These are phyloP conservation scores for Phytophthora quininea DNA, from an alignment of 352 stramenopile species.

Conservation along the genomic window DNA sequence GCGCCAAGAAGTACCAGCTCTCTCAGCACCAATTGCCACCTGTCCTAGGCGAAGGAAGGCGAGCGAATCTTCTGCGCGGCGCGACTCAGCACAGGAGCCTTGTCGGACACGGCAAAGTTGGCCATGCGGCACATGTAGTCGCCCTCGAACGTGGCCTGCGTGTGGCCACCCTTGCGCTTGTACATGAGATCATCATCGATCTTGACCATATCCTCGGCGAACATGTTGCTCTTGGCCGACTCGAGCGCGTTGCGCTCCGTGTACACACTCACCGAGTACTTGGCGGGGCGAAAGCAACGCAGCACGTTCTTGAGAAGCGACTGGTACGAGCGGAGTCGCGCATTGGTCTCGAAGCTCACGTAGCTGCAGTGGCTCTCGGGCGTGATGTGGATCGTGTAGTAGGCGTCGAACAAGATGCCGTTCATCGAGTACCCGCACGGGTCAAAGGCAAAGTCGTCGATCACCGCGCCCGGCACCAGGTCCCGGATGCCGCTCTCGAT, in stretches of 20 bases:
- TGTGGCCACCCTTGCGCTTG: conserved; percentile 85
- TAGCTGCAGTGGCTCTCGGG: conserved; percentile 97
- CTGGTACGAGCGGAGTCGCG: conserved; percentile 80
- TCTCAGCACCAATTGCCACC: conserved; percentile 10
- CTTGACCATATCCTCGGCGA: conserved; percentile 69
- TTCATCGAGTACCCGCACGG: conserved; percentile 99
- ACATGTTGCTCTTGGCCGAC: conserved; percentile 71
- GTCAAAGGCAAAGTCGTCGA: conserved; percentile 98
- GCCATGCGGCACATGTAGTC: conserved; percentile 88
- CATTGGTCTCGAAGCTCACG: conserved; percentile 99
- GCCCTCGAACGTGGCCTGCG: conserved; percentile 84
- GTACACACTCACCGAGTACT: conserved; percentile 98
- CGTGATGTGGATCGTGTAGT: conserved; percentile 99
- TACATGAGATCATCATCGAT: conserved; percentile 80
- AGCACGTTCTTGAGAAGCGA: conserved; percentile 98
- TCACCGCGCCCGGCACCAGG: conserved; percentile 93
- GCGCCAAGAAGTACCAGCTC: background rate
- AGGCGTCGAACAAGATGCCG: conserved; percentile 97
- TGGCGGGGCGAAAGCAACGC: conserved; percentile 95
- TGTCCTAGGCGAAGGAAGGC: conserved; percentile 70
- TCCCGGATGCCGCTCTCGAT: conserved; percentile 94
- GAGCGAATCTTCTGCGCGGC: conserved; percentile 72
- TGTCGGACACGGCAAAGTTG: conserved; percentile 68
- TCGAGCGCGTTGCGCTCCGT: conserved; percentile 86
- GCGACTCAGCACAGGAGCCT: conserved; percentile 44